Percentiles rank a stretch among this genome's conserved stretches.
These are phyloP conservation scores for Hamamelis virginiana DNA, from an alignment of 164 flowering plant species.

Conservation along the genomic window DNA sequence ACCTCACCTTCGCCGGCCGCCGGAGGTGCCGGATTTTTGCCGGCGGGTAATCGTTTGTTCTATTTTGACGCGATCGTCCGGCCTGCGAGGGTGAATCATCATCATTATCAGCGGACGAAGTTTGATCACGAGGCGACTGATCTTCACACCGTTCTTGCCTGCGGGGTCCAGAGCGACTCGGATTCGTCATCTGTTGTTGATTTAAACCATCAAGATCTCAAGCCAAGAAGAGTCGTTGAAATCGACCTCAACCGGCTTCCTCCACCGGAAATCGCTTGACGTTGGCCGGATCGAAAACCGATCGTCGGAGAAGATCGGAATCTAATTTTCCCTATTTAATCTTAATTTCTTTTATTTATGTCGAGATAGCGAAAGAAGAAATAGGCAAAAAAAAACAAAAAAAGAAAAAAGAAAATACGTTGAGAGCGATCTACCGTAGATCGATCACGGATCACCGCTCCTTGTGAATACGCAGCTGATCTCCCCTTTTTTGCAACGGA, in stretches of 20 bases:
- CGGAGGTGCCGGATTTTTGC: not conserved
- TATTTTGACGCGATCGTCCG: conserved; percentile 25
- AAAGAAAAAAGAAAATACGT: not conserved
- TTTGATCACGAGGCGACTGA: conserved; percentile 9
- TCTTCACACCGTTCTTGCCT: not conserved
- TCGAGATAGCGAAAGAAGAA: too few species aligned
- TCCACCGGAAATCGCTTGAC: conserved; percentile 17
- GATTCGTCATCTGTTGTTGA: conserved; percentile 46
- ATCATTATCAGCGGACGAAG: conserved; percentile 7
- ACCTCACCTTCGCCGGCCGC: conserved; percentile 1
- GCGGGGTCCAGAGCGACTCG: conserved; percentile 37
- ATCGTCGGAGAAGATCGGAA: not conserved
- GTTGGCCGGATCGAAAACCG: not conserved
- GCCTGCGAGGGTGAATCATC: conserved; percentile 8
- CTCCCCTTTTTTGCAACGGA: conserved; percentile 19
- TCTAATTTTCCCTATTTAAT: too few species aligned
- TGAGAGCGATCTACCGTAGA: not conserved
- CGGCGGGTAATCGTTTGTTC: conserved; percentile 13
- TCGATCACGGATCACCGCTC: not conserved
- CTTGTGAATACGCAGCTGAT: conserved; percentile 17
- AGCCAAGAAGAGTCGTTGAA: conserved; percentile 14
- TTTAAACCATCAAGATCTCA: conserved; percentile 13
- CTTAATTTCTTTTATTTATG: not conserved
- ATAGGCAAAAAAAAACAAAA: not conserved
- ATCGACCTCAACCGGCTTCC: conserved; percentile 36